These are phyloP conservation scores for Leccinellum luteum DNA, from an alignment of 768 basidiomycete genomes.

Conservation along the genomic window DNA sequence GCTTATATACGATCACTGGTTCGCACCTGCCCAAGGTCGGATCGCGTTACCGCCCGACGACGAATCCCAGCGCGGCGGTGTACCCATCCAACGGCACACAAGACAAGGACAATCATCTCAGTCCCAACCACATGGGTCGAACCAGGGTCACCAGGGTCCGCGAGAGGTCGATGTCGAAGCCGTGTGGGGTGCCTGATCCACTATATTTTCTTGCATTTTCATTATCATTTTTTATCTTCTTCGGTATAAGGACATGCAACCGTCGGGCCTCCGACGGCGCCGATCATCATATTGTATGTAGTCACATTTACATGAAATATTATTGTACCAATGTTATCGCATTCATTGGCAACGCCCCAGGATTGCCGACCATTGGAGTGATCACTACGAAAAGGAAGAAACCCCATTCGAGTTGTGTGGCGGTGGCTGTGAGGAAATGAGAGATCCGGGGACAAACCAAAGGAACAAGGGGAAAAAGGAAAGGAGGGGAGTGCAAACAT, in stretches of 20 bases:
- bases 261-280: neutral
- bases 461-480: too few relatives aligned
- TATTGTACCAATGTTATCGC: neutral
- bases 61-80: conserved; percentile 4
- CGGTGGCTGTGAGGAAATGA: neutral
- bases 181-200: conserved; percentile 33
- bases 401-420: neutral
- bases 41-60: conserved; percentile 46
- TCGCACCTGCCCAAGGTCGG: conserved; percentile 27
- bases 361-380: neutral
- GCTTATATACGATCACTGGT: conserved; percentile 35
- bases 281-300: neutral
- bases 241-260: neutral
- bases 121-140: neutral
- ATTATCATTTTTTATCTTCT: neutral
- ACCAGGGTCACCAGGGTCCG: conserved; percentile 19
- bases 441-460: neutral
- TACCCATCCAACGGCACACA: neutral
- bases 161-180: conserved; percentile 44
- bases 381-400: neutral
- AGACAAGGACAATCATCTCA: conserved; percentile 9
- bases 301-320: neutral
- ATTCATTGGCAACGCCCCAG: neutral
- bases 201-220: neutral
- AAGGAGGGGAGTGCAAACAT: neutral